Conservation (phyloP, 441 rosid species). For the Breynia disticha region DNA sequence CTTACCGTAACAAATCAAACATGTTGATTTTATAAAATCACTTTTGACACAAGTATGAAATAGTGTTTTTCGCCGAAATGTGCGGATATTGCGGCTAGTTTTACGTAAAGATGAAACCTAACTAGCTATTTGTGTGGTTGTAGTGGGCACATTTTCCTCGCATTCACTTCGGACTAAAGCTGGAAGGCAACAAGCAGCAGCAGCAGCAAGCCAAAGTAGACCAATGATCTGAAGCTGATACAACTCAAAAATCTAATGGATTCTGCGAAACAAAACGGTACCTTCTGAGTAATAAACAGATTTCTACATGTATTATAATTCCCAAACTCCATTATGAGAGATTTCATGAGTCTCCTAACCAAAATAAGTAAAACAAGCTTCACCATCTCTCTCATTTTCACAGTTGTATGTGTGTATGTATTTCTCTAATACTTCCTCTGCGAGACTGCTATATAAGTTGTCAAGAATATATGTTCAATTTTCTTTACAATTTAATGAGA, state of each 20-base stretch:
- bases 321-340: background rate
- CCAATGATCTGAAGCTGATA: slow-evolving; percentile 39
- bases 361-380: slow-evolving; percentile 7
- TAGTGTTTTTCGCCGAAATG: no score
- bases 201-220: slow-evolving; percentile 57
- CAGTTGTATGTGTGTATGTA: no score
- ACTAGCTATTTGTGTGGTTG: slow-evolving; percentile 13
- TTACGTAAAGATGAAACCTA: no score
- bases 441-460: no score
- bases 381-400: no score
- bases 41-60: no score
- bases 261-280: slow-evolving; percentile 38
- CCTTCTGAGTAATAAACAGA: slow-evolving; percentile 15
- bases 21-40: no score
- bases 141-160: slow-evolving; percentile 99
- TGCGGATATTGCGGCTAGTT: background rate
- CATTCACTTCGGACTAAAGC: slow-evolving; percentile 81
- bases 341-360: slow-evolving; percentile 14
- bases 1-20: no score
- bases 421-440: no score
- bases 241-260: slow-evolving; percentile 51
- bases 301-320: slow-evolving; percentile 13
- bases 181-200: slow-evolving; percentile 80
- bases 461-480: no score
- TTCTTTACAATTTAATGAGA: no score